These are phyloP conservation scores for Sphagnum contortum DNA, from an alignment of 225 moss, liverwort and hornwort species.

Conservation along the genomic window DNA sequence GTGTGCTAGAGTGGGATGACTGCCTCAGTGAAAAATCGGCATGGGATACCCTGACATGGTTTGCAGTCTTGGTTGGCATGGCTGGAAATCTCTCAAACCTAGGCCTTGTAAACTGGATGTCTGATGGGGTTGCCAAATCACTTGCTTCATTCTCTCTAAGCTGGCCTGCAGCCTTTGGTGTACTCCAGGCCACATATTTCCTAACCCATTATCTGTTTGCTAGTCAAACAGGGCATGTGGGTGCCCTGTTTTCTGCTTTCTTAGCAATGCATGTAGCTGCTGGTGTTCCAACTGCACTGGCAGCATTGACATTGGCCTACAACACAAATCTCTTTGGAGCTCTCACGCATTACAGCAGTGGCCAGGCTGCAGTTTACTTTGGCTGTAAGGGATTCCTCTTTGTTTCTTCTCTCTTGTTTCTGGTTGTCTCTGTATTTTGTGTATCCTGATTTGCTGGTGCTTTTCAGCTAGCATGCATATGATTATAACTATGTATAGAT, in stretches of 20 bases:
- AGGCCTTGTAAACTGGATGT: conserved; percentile 89
- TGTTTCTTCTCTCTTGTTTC: no score
- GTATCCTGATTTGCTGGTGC: no score
- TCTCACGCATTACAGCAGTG: conserved; percentile 97
- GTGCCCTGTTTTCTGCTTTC: conserved; percentile 93
- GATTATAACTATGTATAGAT: no score
- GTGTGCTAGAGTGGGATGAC: conserved; percentile 92
- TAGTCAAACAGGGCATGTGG: conserved; percentile 97
- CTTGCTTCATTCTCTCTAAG: conserved; percentile 72
- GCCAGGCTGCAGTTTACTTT: conserved; percentile 95
- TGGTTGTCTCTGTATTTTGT: no score
- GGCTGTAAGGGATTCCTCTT: conserved; percentile 38
- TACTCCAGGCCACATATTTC: conserved; percentile 88
- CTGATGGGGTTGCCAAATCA: conserved; percentile 71
- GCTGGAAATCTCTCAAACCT: conserved; percentile 76
- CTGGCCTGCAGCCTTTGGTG: conserved; percentile 88
- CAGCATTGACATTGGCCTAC: conserved; percentile 78
- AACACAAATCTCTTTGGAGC: conserved; percentile 95
- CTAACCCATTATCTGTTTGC: conserved; percentile 92
- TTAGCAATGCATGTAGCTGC: conserved; percentile 95
- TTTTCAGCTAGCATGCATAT: no score
- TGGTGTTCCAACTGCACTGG: conserved; percentile 75
- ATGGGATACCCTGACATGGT: conserved; percentile 99
- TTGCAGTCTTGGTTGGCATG: conserved; percentile 97
- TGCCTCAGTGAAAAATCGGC: conserved; percentile 97